Base-by-base conservation (phyloP, 495 filamentous ascomycete genomes). In the Aspergillus hancockii region DNA sequence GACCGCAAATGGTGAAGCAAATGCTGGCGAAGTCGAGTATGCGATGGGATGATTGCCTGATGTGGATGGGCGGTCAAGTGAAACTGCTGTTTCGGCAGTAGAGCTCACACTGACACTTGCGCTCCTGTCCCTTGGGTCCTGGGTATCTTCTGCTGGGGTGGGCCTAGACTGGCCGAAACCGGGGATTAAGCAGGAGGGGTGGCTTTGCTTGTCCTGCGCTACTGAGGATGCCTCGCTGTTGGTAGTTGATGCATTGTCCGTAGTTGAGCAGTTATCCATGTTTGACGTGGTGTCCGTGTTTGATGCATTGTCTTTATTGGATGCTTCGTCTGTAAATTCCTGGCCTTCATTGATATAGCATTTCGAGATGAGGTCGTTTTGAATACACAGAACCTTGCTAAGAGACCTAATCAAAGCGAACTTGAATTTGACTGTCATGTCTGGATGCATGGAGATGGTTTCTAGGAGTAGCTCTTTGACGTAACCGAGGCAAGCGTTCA, bases 281-380 rank as follows among this genome's bases (percentile, higher is more conserved):
- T 12, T 22, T 30, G 49, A 18, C 13, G 22, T 34, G 1, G 34
- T 31, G 43, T 38, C 45, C 10, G 45, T 23, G 28, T 30, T 32
- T 3, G 54, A 31, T n/a, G 25, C 18, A 9, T 55, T 41, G 21
- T 23, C 41, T 12, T n/a, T 36, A 16, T 21, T 47, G 3, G 51
- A 16, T 12, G 13, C 28, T 19, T 54, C 30, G 4, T 69, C 76
- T 52, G 73, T 83, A 68, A 86, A 84, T 36, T 85, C 85, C 30
- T 84, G 81, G 59, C 60, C 60, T 16, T 57, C 60, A 30, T 47
- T 49, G 18, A 54, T 81, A 60, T 87, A 85, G 80, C 83, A 86
- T 71, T 82, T 84, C 4, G 85, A 81, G 61, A 89, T 87, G 21
- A 89, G 68, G 63, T 89, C 86, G 63, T 87, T 87, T 71, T 87